Conservation (phyloP, 495 filamentous ascomycete species). For the Lasiosphaeria ovina region DNA sequence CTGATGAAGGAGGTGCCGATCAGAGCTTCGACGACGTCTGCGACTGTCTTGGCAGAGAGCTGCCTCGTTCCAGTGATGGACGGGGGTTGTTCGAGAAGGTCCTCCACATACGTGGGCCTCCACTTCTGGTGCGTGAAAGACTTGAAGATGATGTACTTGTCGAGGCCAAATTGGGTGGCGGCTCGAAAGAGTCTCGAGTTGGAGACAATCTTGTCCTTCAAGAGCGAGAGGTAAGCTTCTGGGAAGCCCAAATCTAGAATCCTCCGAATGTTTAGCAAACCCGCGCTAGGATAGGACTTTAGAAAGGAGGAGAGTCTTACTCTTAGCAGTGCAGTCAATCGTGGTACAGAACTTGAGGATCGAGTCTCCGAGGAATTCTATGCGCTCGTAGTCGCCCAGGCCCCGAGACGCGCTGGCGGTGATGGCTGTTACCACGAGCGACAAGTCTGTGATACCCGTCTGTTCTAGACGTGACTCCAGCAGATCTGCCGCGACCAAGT, state of each 20-base stretch:
- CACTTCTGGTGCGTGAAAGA: slow-evolving; percentile 69
- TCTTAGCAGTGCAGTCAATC: slow-evolving; percentile 61
- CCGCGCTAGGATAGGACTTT: neutral
- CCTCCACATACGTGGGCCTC: slow-evolving; percentile 60
- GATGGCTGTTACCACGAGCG: slow-evolving; percentile 70
- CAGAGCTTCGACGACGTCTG: slow-evolving; percentile 84
- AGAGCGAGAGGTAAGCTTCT: slow-evolving; percentile 71
- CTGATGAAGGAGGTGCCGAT: slow-evolving; percentile 76
- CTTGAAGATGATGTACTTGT: slow-evolving; percentile 70
- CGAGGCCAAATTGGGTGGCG: slow-evolving; percentile 61
- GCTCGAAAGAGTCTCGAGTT: slow-evolving; percentile 68
- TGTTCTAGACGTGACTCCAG: slow-evolving; percentile 57
- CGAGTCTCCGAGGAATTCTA: slow-evolving; percentile 87
- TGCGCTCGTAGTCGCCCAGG: slow-evolving; percentile 71
- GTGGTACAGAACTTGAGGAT: slow-evolving; percentile 78
- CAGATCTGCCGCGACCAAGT: slow-evolving; percentile 62
- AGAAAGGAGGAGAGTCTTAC: slow-evolving; percentile 27
- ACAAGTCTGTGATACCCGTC: slow-evolving; percentile 52
- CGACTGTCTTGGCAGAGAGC: slow-evolving; percentile 76
- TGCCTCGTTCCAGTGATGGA: slow-evolving; percentile 26
- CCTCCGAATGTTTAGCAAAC: neutral
- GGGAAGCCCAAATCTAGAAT: slow-evolving; percentile 61
- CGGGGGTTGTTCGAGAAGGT: slow-evolving; percentile 36
- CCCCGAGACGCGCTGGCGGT: slow-evolving; percentile 62
- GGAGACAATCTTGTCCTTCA: slow-evolving; percentile 67